Conservation (phyloP, 2,329 filamentous ascomycete species). For the Claviceps digitariae region DNA sequence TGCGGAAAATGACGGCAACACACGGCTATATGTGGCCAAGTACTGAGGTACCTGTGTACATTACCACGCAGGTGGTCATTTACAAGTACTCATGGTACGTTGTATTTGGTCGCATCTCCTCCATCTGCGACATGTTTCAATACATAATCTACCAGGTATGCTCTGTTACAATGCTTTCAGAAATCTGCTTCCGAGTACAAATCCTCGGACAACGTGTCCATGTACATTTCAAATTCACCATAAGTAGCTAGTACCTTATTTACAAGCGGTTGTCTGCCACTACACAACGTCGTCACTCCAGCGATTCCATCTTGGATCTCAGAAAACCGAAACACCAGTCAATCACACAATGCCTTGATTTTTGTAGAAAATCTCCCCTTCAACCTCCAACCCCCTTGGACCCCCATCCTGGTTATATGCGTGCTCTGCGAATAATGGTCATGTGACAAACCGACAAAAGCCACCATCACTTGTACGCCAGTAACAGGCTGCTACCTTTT, state of each 20-base stretch:
- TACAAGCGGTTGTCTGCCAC: not conserved
- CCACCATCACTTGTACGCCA: not conserved
- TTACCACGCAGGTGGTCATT: too few relatives aligned
- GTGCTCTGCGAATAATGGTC: too few relatives aligned
- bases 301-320: not conserved
- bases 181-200: too few relatives aligned
- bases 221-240: too few relatives aligned
- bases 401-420: too few relatives aligned
- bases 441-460: not conserved
- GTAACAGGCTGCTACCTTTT: not conserved
- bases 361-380: not conserved
- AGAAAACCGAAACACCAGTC: not conserved
- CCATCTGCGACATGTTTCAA: too few relatives aligned
- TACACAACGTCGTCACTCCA: not conserved
- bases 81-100: too few relatives aligned
- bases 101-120: too few relatives aligned
- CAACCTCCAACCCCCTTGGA: too few relatives aligned
- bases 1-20: not conserved
- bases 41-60: not conserved
- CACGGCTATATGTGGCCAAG: not conserved
- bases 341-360: not conserved
- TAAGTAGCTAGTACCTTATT: not conserved
- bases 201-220: too few relatives aligned
- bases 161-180: too few relatives aligned
- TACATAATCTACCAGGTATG: too few relatives aligned